Percentiles rank a stretch among this genome's conserved stretches.
Conservation (phyloP, 352 stramenopile species). For the Phytophthora megakarya region DNA sequence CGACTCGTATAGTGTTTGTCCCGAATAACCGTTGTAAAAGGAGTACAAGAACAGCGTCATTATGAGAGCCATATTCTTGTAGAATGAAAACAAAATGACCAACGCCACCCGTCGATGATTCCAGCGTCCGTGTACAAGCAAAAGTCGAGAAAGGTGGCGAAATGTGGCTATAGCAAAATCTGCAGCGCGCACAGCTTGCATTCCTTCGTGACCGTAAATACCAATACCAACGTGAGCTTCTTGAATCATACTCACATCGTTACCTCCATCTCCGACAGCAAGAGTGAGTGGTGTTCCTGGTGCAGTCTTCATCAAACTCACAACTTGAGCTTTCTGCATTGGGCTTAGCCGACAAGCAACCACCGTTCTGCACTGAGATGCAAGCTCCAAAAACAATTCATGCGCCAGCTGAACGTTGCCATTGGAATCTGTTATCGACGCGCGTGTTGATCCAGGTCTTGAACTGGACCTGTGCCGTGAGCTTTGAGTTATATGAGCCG, state of each 20-base stretch:
- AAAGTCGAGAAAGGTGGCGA: constrained; percentile 71
- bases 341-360: constrained; percentile 89
- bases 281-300: constrained; percentile 87
- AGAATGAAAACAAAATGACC: constrained; percentile 89
- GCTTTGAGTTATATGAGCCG: constrained; percentile 19
- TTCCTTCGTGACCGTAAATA: constrained; percentile 98
- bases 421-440: constrained; percentile 32
- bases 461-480: constrained; percentile 37
- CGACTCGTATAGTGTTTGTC: constrained; percentile 86
- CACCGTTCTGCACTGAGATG: constrained; percentile 85
- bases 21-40: constrained; percentile 92
- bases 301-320: constrained; percentile 92
- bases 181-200: constrained; percentile 84
- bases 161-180: constrained; percentile 90
- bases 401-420: constrained; percentile 40
- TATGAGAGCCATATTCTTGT: constrained; percentile 94
- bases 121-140: constrained; percentile 86
- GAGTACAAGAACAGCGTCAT: constrained; percentile 92
- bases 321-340: constrained; percentile 93
- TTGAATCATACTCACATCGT: constrained; percentile 99
- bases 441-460: constrained; percentile 40
- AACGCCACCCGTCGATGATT: constrained; percentile 81
- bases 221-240: constrained; percentile 98
- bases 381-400: constrained; percentile 83
- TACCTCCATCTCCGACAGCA: constrained; percentile 98